Base-by-base conservation (phyloP, 1,284 basidiomycete genomes). In the Kalmanozyma brasiliensis region DNA sequence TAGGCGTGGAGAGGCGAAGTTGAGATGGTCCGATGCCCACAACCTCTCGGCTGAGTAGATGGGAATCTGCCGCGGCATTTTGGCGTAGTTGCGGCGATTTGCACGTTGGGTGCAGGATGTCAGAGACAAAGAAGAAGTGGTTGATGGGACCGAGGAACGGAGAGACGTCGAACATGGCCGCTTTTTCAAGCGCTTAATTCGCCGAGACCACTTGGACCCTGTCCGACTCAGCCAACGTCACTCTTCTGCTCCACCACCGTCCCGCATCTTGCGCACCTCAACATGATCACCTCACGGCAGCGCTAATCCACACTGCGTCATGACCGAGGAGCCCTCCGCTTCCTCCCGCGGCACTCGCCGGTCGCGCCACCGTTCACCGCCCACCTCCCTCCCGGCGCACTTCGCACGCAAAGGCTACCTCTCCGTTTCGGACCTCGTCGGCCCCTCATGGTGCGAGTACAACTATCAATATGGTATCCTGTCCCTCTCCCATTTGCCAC, bases 391-490 rank as follows among this genome's bases (percentile, higher is more conserved):
- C 20, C 47, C 57, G 2, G 64, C 71, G 35, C 62, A 74, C 43
- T 58, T 72, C 22, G 14, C 37, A 5, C 69, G 63, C 29, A 70
- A 73, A 56, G 58, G 57, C 29, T 52, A 62, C 11, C 63, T 80
- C 19, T 73, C 66, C 19, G 79, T 81, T n/a, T 71, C 77, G 1
- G 79, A 81, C 23, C 58, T 80, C 8, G 73, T 79, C 34, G 67
- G 69, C 5, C 76, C 77, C 3, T 62, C 74, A 0, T 81, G 76
- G 76, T 81, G 79, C 59, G 79, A 81, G 45, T 76, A 74, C 55
- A 62, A 60, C 37, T 76, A 62, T 26, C 69, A 65, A 46, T 81
- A 81, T 52, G 52, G 58, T 14, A 60, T 79, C 14, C 64, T 78
- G 14, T 64, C 65, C 20, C 60, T 73, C 33, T 67, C 63, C 1